Evolutionary conservation across 306 rosid species (phyloP), one percentile per base, ranked within the genome.

Genomic region (Fagus crenata): DNA sequence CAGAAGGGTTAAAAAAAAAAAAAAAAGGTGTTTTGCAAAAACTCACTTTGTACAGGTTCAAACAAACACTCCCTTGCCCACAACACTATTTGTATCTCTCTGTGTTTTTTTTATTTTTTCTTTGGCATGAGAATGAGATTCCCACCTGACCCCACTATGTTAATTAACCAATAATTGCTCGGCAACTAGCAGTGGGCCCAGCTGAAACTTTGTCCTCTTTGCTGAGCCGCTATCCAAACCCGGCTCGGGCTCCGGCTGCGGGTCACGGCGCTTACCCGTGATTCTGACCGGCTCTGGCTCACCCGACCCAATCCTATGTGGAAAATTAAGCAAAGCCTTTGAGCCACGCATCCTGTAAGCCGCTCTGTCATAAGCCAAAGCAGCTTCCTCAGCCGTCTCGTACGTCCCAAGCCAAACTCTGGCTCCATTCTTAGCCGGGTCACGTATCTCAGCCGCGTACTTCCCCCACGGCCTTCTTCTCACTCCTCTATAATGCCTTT

Each of bases 321-420:
- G 93, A 33, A 89, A 89, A 71, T 89, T 89, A 28, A 89, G 84
- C 82, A 87, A 54, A 42, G 93, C 93, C 83, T 87, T 89, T 4
- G 85, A 65, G 43, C 89, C 93, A 17, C 93, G 88, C 60, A 89
- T 72, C 53, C 41, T 41, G 56, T 77, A 85, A 32, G 93, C 93
- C 4, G 93, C 93, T 37, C 81, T 79, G 33, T 89, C 93, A 54
- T 89, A 85, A 60, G 93, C 93, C 75, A 83, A 36, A 18, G 93
- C 93, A 1, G 93, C 93, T 8, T 85, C 89, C 81, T 89, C 91
- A 0, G 89, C 86, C 6, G 89, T 89, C 80, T 83, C 84, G 77
- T 89, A 86, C 3, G 90, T 89, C 5, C 90, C 93, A 3, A 89
- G 93, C 90, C 93, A 89, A 1, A 78, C 88, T 67, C 93, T 72